Conservation (phyloP, 2,329 filamentous ascomycete species). For the Emergomyces africanus region DNA sequence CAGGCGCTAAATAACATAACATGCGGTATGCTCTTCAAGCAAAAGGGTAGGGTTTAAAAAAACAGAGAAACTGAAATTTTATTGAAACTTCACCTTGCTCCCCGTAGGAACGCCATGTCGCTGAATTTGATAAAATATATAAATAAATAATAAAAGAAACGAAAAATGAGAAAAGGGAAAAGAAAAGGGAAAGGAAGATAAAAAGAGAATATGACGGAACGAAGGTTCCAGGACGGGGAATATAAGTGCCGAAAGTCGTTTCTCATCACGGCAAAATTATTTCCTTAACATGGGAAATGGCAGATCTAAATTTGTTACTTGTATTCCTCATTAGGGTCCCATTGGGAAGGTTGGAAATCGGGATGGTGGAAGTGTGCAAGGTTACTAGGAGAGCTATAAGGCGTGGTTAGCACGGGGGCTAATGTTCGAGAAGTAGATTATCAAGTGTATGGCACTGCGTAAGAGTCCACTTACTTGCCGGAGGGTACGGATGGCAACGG, state of each 20-base stretch:
- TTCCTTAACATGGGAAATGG: background rate
- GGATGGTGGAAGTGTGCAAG: slow-evolving; percentile 35
- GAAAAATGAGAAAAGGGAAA: background rate
- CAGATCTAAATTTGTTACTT: slow-evolving; percentile 8
- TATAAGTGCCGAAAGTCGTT: background rate
- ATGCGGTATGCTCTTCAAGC: background rate
- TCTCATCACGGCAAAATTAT: background rate
- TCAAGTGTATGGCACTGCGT: background rate
- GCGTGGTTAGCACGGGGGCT: background rate
- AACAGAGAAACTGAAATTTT: background rate
- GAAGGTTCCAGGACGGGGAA: too few relatives aligned
- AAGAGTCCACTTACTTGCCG: slow-evolving; percentile 24
- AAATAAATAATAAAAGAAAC: too few relatives aligned
- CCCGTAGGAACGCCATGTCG: background rate
- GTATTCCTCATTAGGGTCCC: slow-evolving; percentile 28
- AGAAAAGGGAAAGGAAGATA: background rate
- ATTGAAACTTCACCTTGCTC: background rate
- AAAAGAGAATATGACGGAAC: background rate
- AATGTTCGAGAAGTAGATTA: background rate
- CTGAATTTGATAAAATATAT: background rate
- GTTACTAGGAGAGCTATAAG: slow-evolving; percentile 30
- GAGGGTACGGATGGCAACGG: slow-evolving; percentile 28
- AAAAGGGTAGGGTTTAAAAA: background rate
- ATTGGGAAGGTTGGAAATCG: slow-evolving; percentile 35
- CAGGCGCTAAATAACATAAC: slow-evolving; percentile 1